Evolutionary conservation across 441 rosid species (phyloP), one percentile per base, ranked within the genome.

Genomic region (Corymbia calophylla): DNA sequence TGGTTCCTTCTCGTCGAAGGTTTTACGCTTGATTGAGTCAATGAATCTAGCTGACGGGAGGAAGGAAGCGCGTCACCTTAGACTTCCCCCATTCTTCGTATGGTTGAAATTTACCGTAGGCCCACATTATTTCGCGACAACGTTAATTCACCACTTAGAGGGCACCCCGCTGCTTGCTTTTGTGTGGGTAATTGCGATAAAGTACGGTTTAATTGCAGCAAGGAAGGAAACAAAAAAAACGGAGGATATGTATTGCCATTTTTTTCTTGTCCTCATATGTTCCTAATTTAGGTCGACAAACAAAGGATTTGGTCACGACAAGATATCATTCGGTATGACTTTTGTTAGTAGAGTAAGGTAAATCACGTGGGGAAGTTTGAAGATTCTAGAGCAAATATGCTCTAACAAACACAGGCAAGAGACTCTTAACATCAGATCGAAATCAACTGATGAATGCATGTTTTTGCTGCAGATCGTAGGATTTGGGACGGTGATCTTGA

Each of bases 401-500:
- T 9, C 27, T 1, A 18, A 9, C 29, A 21, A 8, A 39, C 84
- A 25, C 7, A 3, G 3, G 10, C 17, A 39, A 73, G 51, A 39
- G 84, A 73, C 14, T 25, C 19, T 35, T 39, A 39, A 39, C 29
- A 6, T 73, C 9, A 39, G 84, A 39, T 39, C 51, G 84, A 23
- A 39, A 6, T 39, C 9, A 77, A 51, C 5, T 53, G 13, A 32
- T 6, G 53, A 18, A 12, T 1, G 29, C 47, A 7, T 51, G 85
- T n/a, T 70, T 60, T 58, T 48, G 68, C 3, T 89, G 93, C 95
- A 96, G 98, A 88, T 94, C 3, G 92, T 93, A 80, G 97, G 97
- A 21, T 2, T 94, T 87, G 98, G 97, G 82, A 92, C 97, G 48
- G 92, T 94, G 82, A 91, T 95, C 88, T 91, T 94, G 94, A 93